These are phyloP conservation scores for Penicillium freii DNA, from an alignment of 2,329 filamentous ascomycete genomes.

Conservation along the genomic window DNA sequence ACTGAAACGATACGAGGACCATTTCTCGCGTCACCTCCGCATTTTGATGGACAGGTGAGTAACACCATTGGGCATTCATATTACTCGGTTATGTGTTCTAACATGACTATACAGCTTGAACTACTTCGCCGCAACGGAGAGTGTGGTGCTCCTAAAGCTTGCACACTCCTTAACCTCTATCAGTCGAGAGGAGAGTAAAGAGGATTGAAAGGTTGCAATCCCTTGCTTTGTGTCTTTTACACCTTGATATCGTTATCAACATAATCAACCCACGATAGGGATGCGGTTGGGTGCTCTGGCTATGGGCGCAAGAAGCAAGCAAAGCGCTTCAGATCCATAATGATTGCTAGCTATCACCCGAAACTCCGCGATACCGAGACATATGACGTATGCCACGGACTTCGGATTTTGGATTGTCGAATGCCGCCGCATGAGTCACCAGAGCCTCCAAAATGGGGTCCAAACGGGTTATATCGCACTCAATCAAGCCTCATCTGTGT, in stretches of 20 bases:
- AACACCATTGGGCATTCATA: neutral
- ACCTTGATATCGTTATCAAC: conserved; percentile 1
- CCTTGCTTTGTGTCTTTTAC: neutral
- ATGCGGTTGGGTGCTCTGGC: neutral
- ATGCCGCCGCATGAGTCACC: neutral
- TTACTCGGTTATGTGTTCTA: neutral
- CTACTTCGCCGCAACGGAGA: conserved; percentile 96
- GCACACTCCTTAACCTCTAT: conserved; percentile 45
- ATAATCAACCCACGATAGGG: neutral
- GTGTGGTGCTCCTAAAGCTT: conserved; percentile 84
- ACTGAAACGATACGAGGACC: conserved; percentile 85
- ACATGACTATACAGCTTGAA: conserved; percentile 57
- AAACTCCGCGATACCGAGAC: neutral
- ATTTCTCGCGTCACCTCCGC: conserved; percentile 88
- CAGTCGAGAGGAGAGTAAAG: conserved; percentile 40
- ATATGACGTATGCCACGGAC: neutral
- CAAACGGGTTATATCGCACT: neutral
- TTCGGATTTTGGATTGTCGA: neutral
- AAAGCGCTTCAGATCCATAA: neutral
- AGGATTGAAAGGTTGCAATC: neutral
- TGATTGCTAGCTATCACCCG: neutral
- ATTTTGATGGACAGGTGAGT: conserved; percentile 78
- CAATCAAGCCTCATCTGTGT: neutral
- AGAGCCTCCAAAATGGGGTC: neutral
- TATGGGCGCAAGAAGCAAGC: neutral